These are phyloP conservation scores for Orbilia brochopaga DNA, from an alignment of 2,329 filamentous ascomycete genomes.

Conservation along the genomic window DNA sequence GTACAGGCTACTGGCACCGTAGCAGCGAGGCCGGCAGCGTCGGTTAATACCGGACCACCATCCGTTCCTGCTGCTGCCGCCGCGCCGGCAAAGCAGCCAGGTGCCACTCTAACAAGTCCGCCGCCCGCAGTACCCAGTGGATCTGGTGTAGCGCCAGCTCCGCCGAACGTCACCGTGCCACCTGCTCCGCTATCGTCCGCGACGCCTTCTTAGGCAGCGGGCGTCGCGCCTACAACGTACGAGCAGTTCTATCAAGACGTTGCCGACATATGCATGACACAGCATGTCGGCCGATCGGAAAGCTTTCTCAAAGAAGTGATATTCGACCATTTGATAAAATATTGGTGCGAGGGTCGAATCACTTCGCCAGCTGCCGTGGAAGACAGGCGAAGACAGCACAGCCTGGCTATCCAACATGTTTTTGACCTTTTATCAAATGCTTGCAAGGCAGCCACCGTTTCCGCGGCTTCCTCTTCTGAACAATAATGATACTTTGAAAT, in stretches of 20 bases:
- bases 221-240: background rate
- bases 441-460: background rate
- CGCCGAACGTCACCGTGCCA: conserved; percentile 16
- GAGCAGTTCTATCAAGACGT: background rate
- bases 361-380: too few relatives aligned
- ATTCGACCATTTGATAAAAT: too few relatives aligned
- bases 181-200: conserved; percentile 23
- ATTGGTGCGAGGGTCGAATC: too few relatives aligned
- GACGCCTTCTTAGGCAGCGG: conserved; percentile 36
- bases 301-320: too few relatives aligned
- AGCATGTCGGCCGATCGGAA: too few relatives aligned
- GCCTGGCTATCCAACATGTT: too few relatives aligned
- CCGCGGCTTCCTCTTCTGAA: background rate
- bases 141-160: background rate
- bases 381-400: too few relatives aligned
- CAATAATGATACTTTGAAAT: too few relatives aligned
- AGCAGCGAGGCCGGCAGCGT: background rate
- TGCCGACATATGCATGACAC: too few relatives aligned
- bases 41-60: background rate
- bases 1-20: conserved; percentile 8
- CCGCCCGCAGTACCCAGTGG: background rate
- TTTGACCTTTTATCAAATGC: too few relatives aligned
- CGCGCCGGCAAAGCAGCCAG: background rate
- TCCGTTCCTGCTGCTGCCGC: conserved; percentile 5
- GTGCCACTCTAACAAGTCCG: background rate